A percentile compares a stretch with the other conserved stretches of the same genome.
These are phyloP conservation scores for Talaromyces sp. DNA, from an alignment of 2,329 filamentous ascomycete genomes.

Conservation along the genomic window DNA sequence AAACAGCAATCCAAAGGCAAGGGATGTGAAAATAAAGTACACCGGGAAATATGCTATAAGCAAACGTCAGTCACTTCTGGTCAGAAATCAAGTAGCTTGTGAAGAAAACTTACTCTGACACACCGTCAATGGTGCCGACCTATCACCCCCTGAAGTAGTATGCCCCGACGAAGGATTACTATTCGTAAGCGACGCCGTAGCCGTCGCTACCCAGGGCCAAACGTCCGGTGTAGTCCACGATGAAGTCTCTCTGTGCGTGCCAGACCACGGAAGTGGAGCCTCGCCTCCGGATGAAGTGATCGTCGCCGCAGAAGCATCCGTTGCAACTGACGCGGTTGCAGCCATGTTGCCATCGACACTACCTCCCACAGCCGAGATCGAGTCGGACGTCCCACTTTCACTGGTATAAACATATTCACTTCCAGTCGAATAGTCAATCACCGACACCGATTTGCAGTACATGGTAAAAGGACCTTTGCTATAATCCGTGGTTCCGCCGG, in stretches of 20 bases:
- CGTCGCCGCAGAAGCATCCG: slow-evolving; percentile 59
- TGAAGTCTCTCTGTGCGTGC: slow-evolving; percentile 44
- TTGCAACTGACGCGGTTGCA: slow-evolving; percentile 39
- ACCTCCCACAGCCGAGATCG: slow-evolving; percentile 78
- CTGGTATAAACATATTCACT: slow-evolving; percentile 79
- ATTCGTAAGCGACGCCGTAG: slow-evolving; percentile 49
- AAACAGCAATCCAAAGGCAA: slow-evolving; percentile 46
- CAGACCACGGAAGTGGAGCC: slow-evolving; percentile 63
- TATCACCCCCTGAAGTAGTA: slow-evolving; percentile 70
- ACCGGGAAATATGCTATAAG: slow-evolving; percentile 51
- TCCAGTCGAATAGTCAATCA: slow-evolving; percentile 92
- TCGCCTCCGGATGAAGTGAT: slow-evolving; percentile 53
- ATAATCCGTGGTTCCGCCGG: slow-evolving; percentile 81
- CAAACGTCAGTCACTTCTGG: slow-evolving; percentile 15
- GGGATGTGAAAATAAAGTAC: slow-evolving; percentile 49
- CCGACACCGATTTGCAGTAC: slow-evolving; percentile 69
- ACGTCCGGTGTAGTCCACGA: slow-evolving; percentile 57
- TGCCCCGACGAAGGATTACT: slow-evolving; percentile 76
- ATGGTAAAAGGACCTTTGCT: slow-evolving; percentile 78
- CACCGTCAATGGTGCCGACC: slow-evolving; percentile 67
- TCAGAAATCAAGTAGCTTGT: slow-evolving; percentile 19
- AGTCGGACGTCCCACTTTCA: slow-evolving; percentile 71
- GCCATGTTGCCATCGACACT: slow-evolving; percentile 63
- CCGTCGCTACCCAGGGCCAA: slow-evolving; percentile 64
- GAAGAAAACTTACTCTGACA: slow-evolving; percentile 59